Evolutionary conservation across 495 filamentous ascomycete genomes (phyloP).

Genomic region (Hypomontagnella submonticulosa): DNA sequence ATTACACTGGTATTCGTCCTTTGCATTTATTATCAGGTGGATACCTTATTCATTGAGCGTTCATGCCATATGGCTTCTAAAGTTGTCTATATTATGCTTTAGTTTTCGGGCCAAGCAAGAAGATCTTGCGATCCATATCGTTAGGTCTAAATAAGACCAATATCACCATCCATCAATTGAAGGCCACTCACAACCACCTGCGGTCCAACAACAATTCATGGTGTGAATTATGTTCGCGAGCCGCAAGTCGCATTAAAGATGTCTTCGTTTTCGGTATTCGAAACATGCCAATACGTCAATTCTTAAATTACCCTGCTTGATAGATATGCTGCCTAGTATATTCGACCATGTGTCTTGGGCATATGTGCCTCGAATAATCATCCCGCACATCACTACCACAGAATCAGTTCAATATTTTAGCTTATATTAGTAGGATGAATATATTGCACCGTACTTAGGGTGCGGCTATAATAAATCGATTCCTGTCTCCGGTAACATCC

Average conservation of each 20-base stretch:
- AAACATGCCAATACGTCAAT: slow-evolving; percentile 15
- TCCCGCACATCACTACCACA: slow-evolving; percentile 1
- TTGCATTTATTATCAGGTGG: not conserved
- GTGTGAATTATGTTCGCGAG: no score
- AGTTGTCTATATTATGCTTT: no score
- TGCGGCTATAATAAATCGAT: no score
- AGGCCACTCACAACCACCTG: not conserved
- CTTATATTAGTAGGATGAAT: slow-evolving; percentile 19
- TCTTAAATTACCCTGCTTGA: not conserved
- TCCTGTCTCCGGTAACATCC: no score
- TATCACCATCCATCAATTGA: not conserved
- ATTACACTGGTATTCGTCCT: slow-evolving; percentile 6
- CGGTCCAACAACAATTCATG: not conserved
- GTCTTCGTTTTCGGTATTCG: not conserved
- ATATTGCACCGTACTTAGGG: no score
- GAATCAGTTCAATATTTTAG: not conserved
- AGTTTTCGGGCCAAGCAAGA: no score
- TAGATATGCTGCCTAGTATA: slow-evolving; percentile 17
- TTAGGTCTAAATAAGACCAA: not conserved
- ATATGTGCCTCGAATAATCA: not conserved
- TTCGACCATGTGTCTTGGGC: slow-evolving; percentile 11
- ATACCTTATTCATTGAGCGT: not conserved
- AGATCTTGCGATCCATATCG: slow-evolving; percentile 21
- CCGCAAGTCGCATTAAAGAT: no score
- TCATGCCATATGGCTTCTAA: no score